These are phyloP conservation scores for Epichloe typhina DNA, from an alignment of 2,329 filamentous ascomycete species.

Conservation along the genomic window DNA sequence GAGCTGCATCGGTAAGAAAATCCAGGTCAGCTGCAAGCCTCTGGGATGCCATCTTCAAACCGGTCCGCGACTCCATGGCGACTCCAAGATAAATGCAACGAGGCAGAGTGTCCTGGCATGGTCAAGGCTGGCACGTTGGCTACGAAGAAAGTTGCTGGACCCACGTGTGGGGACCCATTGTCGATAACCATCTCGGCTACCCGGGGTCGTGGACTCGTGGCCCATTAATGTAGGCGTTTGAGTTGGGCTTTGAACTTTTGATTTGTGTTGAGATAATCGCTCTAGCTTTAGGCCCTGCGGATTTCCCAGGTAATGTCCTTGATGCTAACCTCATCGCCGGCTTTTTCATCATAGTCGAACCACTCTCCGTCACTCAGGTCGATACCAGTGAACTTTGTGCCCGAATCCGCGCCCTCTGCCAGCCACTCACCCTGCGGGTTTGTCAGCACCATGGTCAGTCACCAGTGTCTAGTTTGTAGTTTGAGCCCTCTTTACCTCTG, in stretches of 20 bases:
- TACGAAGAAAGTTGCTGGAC: background rate
- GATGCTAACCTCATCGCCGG: conserved; percentile 81
- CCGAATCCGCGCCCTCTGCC: conserved; percentile 67
- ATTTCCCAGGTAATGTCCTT: conserved; percentile 84
- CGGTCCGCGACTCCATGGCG: background rate
- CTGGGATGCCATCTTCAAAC: conserved; percentile 8
- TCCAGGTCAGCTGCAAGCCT: conserved; percentile 14
- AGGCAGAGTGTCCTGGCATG: background rate
- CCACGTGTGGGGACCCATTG: background rate
- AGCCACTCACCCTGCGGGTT: conserved; percentile 68
- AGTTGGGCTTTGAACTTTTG: too few relatives aligned
- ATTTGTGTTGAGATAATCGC: background rate
- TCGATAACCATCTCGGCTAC: background rate
- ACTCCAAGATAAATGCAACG: background rate
- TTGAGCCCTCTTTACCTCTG: conserved; percentile 49
- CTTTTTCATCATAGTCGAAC: conserved; percentile 97
- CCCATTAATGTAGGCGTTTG: background rate
- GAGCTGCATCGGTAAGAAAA: conserved; percentile 45
- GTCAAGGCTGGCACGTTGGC: background rate
- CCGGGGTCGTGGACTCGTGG: background rate
- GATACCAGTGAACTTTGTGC: conserved; percentile 67
- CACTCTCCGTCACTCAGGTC: conserved; percentile 85
- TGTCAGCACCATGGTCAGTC: background rate
- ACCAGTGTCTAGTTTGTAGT: background rate
- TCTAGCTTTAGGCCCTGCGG: conserved; percentile 42